A percentile compares a stretch with the other conserved stretches of the same genome.
Evolutionary conservation across 768 basidiomycete genomes (phyloP).

Genomic region (Chalciporus piperatus): DNA sequence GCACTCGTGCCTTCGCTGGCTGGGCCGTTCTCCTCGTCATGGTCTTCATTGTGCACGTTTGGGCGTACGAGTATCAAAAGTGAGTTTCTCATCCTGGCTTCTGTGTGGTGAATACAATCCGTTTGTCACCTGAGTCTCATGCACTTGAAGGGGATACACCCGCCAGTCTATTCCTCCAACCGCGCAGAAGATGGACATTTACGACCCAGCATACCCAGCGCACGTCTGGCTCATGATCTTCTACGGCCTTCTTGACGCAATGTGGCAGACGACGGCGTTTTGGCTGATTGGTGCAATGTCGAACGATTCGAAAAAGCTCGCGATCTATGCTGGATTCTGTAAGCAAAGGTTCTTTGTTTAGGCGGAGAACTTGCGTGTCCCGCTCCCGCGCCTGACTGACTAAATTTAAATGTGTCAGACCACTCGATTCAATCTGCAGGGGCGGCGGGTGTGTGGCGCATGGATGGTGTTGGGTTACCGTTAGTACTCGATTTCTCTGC

Average conservation of each 20-base stretch:
- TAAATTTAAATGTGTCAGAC: constrained; percentile 33
- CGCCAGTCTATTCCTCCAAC: constrained; percentile 45
- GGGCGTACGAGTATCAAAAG: constrained; percentile 77
- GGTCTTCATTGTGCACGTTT: constrained; percentile 66
- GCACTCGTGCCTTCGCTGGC: constrained; percentile 63
- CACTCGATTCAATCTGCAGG: constrained; percentile 77
- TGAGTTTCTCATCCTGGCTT: constrained; percentile 25
- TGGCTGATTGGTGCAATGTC: constrained; percentile 85
- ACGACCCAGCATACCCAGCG: constrained; percentile 13
- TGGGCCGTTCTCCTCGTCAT: constrained; percentile 60
- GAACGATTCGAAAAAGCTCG: constrained; percentile 73
- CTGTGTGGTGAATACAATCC: background rate
- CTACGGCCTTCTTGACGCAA: constrained; percentile 70
- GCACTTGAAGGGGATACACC: constrained; percentile 48
- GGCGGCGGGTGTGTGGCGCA: constrained; percentile 68
- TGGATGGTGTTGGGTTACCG: constrained; percentile 63
- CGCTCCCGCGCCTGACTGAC: background rate
- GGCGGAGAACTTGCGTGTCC: too few species aligned
- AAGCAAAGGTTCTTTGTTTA: constrained; percentile 47
- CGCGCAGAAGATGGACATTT: constrained; percentile 55
- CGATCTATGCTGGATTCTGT: constrained; percentile 79
- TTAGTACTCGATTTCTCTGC: constrained; percentile 32
- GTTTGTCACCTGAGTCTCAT: background rate
- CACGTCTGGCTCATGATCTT: constrained; percentile 62
- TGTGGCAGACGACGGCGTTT: constrained; percentile 80